These are phyloP conservation scores for Terana coerulea DNA, from an alignment of 768 basidiomycete genomes.

Conservation along the genomic window DNA sequence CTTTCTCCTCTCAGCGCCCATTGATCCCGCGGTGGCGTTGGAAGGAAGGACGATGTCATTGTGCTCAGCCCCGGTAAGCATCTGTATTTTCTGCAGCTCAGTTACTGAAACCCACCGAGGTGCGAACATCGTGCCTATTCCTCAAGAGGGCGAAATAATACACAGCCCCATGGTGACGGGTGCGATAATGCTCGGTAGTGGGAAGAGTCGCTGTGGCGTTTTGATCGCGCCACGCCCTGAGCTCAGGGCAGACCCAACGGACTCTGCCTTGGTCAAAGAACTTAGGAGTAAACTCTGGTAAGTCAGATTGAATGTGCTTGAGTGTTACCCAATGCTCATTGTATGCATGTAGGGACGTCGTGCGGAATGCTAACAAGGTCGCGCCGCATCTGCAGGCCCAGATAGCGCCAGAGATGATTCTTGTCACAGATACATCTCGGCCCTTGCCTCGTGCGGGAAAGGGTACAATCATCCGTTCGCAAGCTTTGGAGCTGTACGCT, in stretches of 20 bases:
- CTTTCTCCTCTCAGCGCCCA: slow-evolving; percentile 12
- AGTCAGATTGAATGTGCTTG: not conserved
- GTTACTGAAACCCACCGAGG: slow-evolving; percentile 1
- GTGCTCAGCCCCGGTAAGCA: not conserved
- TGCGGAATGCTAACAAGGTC: slow-evolving; percentile 19
- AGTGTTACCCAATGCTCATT: not conserved
- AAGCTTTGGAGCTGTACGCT: slow-evolving; percentile 31
- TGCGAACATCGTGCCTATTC: slow-evolving; percentile 12
- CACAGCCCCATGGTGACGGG: not conserved
- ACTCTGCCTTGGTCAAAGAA: not conserved
- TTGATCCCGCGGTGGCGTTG: not conserved
- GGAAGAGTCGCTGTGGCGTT: slow-evolving; percentile 8
- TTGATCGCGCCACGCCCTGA: slow-evolving; percentile 11
- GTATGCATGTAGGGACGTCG: slow-evolving; percentile 16
- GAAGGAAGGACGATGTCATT: slow-evolving; percentile 7
- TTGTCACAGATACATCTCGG: slow-evolving; percentile 2
- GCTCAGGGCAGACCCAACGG: slow-evolving; percentile 21
- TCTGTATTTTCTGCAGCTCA: not conserved
- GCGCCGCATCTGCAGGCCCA: slow-evolving; percentile 40
- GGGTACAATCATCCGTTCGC: slow-evolving; percentile 6
- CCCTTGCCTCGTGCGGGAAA: slow-evolving; percentile 8
- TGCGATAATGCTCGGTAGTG: slow-evolving; percentile 18
- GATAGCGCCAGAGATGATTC: slow-evolving; percentile 28
- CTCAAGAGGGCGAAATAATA: slow-evolving; percentile 4
- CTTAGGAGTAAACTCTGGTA: slow-evolving; percentile 14